phyloP scores from a whole-genome alignment of 192 early-diverging fungal species.

The Spizellomyces sp. region DNA sequence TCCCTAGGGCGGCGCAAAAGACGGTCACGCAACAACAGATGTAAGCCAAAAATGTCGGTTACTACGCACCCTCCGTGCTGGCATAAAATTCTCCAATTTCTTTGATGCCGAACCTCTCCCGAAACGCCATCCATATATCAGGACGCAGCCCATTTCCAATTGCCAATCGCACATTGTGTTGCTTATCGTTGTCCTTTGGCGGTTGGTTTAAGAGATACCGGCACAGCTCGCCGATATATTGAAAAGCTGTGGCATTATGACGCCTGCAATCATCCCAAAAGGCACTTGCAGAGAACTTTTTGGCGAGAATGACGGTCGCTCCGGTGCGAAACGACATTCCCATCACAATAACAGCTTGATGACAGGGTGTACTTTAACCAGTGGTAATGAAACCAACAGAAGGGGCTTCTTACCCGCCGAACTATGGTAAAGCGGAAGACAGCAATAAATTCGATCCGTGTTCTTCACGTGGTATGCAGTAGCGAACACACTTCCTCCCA shows the following conservation, averaged over 20 bases:
- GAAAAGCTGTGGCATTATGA: slow-evolving; percentile 31
- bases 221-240: slow-evolving; percentile 73
- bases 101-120: slow-evolving; percentile 60
- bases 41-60: too few species aligned
- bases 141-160: slow-evolving; percentile 73
- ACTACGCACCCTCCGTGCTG: slow-evolving; percentile 53
- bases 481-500: slow-evolving; percentile 31
- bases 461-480: slow-evolving; percentile 15
- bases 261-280: slow-evolving; percentile 38
- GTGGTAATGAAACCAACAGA: not conserved
- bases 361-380: not conserved
- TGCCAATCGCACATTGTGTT: slow-evolving; percentile 55
- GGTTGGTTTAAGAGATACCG: slow-evolving; percentile 64
- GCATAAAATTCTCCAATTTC: slow-evolving; percentile 70
- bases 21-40: too few species aligned
- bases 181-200: slow-evolving; percentile 18
- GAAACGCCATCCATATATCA: slow-evolving; percentile 68
- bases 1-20: slow-evolving; percentile 13
- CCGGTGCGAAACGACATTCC: slow-evolving; percentile 32
- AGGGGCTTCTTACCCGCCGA: slow-evolving; percentile 37
- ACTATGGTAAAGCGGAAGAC: slow-evolving; percentile 67
- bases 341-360: slow-evolving; percentile 39
- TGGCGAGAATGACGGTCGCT: slow-evolving; percentile 50
- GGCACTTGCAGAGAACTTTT: slow-evolving; percentile 54
- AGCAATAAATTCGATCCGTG: slow-evolving; percentile 56